These are phyloP conservation scores for Triticum timopheevii DNA, from an alignment of 176 grass and related monocot genomes.

Conservation along the genomic window DNA sequence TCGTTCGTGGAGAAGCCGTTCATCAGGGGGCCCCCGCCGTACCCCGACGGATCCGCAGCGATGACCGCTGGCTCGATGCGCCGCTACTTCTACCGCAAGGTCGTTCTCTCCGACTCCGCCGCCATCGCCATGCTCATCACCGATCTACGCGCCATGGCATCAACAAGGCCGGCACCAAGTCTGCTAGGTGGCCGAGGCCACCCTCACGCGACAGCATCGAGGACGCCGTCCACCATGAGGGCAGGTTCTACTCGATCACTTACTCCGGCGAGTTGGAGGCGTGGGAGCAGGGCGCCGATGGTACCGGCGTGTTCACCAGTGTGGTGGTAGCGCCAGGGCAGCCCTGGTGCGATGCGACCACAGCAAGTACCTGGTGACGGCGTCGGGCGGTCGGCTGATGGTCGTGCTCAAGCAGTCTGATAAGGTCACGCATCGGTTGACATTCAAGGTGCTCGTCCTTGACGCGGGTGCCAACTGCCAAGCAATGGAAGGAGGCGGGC, in stretches of 20 bases:
- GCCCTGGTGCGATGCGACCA: not conserved
- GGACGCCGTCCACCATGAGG: not conserved
- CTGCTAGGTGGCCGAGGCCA: no score
- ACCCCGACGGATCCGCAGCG: not conserved
- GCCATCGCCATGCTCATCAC: not conserved
- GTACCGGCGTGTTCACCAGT: not conserved
- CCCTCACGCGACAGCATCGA: not conserved
- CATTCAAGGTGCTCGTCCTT: no score
- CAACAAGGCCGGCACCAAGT: no score
- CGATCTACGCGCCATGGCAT: not conserved
- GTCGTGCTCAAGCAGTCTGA: not conserved
- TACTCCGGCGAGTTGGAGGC: not conserved
- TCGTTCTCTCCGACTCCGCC: not conserved
- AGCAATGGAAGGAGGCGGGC: not conserved
- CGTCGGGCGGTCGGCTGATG: not conserved
- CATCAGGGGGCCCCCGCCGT: not conserved
- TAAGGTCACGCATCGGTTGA: no score
- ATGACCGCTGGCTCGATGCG: not conserved
- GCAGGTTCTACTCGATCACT: not conserved
- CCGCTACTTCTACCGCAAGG: not conserved
- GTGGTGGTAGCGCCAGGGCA: not conserved
- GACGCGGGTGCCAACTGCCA: no score
- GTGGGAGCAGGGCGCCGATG: not conserved
- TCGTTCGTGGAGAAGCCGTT: not conserved
- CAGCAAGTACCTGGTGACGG: not conserved